These are phyloP conservation scores for Adansonia rubrostipa DNA, from an alignment of 441 rosid genomes.

Conservation along the genomic window DNA sequence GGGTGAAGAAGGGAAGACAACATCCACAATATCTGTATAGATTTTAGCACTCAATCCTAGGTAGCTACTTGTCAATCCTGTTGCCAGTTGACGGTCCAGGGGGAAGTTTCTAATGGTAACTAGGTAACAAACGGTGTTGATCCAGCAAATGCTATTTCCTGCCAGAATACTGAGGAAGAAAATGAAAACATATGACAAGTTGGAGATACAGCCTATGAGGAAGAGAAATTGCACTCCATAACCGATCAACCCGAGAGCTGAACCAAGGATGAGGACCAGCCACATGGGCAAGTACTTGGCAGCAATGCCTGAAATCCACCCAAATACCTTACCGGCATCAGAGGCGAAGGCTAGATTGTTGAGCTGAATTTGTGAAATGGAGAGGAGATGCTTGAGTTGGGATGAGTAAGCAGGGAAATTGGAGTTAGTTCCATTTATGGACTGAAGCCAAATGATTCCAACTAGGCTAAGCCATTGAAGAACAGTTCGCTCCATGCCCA, in stretches of 20 bases:
- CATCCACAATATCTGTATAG: conserved; percentile 62
- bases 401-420: conserved; percentile 81
- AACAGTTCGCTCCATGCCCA: conserved; percentile 32
- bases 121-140: conserved; percentile 77
- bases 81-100: conserved; percentile 54
- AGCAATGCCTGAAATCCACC: conserved; percentile 78
- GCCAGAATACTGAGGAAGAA: conserved; percentile 73
- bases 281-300: conserved; percentile 69
- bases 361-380: conserved; percentile 68
- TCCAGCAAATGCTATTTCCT: conserved; percentile 78
- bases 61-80: conserved; percentile 75
- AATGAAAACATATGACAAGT: conserved; percentile 53
- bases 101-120: conserved; percentile 63
- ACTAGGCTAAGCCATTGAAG: conserved; percentile 79
- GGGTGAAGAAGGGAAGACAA: conserved; percentile 39
- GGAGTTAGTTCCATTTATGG: conserved; percentile 72
- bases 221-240: conserved; percentile 73
- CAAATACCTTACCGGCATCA: conserved; percentile 83
- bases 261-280: conserved; percentile 67
- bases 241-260: conserved; percentile 62
- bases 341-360: conserved; percentile 87
- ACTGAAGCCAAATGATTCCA: conserved; percentile 79
- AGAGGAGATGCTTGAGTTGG: conserved; percentile 58
- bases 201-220: conserved; percentile 32
- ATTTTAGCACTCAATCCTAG: conserved; percentile 79